Conservation (phyloP, 805 yeast genomes). For the Ogataea ramenticola region DNA sequence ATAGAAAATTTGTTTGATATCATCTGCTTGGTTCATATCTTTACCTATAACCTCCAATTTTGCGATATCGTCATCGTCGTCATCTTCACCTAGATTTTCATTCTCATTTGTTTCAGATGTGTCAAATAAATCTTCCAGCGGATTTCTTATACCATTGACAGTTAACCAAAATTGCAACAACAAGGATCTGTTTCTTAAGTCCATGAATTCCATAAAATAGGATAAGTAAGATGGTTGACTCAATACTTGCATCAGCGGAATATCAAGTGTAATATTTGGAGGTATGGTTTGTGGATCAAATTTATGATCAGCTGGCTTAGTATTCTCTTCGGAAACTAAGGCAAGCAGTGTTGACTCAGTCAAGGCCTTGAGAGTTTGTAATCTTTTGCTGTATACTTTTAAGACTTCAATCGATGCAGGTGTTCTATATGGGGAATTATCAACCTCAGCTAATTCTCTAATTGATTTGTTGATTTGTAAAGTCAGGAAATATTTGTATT, state of each 20-base stretch:
- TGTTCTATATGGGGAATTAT: not conserved
- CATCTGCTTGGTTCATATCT: slow-evolving; percentile 38
- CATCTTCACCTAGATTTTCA: slow-evolving; percentile 17
- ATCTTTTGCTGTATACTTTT: slow-evolving; percentile 12
- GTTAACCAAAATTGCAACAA: slow-evolving; percentile 59
- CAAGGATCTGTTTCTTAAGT: slow-evolving; percentile 34
- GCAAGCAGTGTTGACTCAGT: slow-evolving; percentile 14
- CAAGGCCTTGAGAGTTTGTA: slow-evolving; percentile 12
- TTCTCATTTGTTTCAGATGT: slow-evolving; percentile 16
- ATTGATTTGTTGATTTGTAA: slow-evolving; percentile 38
- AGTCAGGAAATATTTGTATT: slow-evolving; percentile 38
- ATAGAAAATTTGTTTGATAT: slow-evolving; percentile 41
- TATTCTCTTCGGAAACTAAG: slow-evolving; percentile 3
- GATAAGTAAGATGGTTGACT: slow-evolving; percentile 40
- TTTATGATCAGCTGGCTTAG: not conserved
- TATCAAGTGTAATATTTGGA: slow-evolving; percentile 10
- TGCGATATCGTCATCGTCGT: slow-evolving; percentile 17
- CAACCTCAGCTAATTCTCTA: slow-evolving; percentile 22
- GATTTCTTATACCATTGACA: slow-evolving; percentile 64
- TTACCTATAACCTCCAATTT: slow-evolving; percentile 1
- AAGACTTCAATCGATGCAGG: slow-evolving; percentile 2
- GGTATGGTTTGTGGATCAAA: slow-evolving; percentile 5
- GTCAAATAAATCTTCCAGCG: slow-evolving; percentile 45
- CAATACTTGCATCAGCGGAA: slow-evolving; percentile 37
- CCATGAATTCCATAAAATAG: slow-evolving; percentile 50